Percentiles rank a stretch among this genome's conserved stretches.
Conservation (phyloP, 2,329 filamentous ascomycete species). For the Xylariaceae sp. region DNA sequence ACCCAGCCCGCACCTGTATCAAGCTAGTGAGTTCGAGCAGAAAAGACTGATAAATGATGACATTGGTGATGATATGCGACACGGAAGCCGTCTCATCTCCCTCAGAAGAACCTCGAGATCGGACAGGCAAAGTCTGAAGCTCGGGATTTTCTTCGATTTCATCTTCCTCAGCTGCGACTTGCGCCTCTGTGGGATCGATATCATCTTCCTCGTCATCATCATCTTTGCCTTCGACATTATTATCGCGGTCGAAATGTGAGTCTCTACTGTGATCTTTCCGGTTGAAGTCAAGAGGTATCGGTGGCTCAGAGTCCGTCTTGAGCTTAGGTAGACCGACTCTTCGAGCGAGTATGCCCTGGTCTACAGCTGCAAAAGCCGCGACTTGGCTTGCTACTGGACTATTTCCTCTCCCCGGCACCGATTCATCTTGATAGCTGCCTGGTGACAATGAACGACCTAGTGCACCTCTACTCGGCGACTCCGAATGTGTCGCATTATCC, state of each 20-base stretch:
- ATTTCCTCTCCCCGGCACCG: slow-evolving; percentile 25
- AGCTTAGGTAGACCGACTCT: slow-evolving; percentile 47
- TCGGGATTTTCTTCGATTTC: slow-evolving; percentile 27
- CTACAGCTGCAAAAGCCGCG: slow-evolving; percentile 59
- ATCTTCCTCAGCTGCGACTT: slow-evolving; percentile 24
- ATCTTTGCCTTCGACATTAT: too few species aligned
- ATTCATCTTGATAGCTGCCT: slow-evolving; percentile 28
- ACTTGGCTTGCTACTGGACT: slow-evolving; percentile 46
- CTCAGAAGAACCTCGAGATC: too few species aligned
- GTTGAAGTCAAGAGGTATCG: slow-evolving; percentile 45
- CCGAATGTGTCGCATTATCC: slow-evolving; percentile 39
- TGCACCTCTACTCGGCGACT: slow-evolving; percentile 33
- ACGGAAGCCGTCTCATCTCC: slow-evolving; percentile 57
- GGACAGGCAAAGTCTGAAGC: slow-evolving; percentile 19
- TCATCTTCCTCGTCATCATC: slow-evolving; percentile 26
- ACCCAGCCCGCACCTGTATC: slow-evolving; percentile 67
- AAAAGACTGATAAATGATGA: slow-evolving; percentile 75
- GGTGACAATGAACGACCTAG: slow-evolving; percentile 40
- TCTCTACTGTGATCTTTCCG: slow-evolving; percentile 24
- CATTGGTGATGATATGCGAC: slow-evolving; percentile 75
- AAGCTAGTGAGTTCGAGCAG: slow-evolving; percentile 71
- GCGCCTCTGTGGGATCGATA: slow-evolving; percentile 20
- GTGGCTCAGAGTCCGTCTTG: slow-evolving; percentile 35
- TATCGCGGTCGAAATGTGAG: slow-evolving; percentile 24
- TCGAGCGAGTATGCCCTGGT: slow-evolving; percentile 57